Percentiles rank a stretch among this genome's conserved stretches.
These are phyloP conservation scores for Epicoccum nigrum DNA, from an alignment of 2,329 filamentous ascomycete species.

Conservation along the genomic window DNA sequence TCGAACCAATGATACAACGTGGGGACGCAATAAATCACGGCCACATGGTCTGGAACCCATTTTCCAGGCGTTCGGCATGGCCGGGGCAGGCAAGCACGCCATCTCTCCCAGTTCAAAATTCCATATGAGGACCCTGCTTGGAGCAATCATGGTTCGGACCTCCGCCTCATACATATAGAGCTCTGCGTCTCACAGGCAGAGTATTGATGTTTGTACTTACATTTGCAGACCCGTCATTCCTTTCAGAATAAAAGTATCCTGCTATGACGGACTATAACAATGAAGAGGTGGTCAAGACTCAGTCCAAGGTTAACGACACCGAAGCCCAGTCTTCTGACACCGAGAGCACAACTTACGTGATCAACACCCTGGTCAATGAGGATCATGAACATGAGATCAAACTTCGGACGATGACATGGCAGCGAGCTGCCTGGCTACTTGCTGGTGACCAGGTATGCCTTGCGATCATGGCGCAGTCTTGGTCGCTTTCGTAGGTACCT, in stretches of 20 bases:
- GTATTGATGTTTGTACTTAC: not conserved
- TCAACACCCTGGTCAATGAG: slow-evolving; percentile 28
- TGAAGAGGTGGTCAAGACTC: slow-evolving; percentile 3
- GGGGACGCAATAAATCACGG: not conserved
- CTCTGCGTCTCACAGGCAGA: not conserved
- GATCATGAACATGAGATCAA: slow-evolving; percentile 59
- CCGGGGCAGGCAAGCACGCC: slow-evolving; percentile 18
- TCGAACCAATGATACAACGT: slow-evolving; percentile 4
- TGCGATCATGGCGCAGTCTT: slow-evolving; percentile 92
- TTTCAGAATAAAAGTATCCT: not conserved
- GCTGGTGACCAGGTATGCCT: slow-evolving; percentile 96
- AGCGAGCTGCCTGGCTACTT: slow-evolving; percentile 79
- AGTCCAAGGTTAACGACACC: slow-evolving; percentile 17
- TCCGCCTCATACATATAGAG: not conserved
- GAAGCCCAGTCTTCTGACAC: slow-evolving; percentile 21
- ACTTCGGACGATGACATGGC: slow-evolving; percentile 55
- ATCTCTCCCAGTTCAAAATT: slow-evolving; percentile 5
- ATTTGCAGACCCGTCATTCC: not conserved
- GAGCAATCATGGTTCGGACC: not conserved
- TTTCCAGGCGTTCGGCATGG: slow-evolving; percentile 17
- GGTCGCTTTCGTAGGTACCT: slow-evolving; percentile 72
- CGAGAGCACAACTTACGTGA: slow-evolving; percentile 18
- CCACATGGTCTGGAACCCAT: not conserved
- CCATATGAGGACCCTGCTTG: not conserved
- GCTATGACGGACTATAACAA: slow-evolving; percentile 11